Evolutionary conservation across 345 rosid genomes (phyloP).

Genomic region (Gossypium australe): DNA sequence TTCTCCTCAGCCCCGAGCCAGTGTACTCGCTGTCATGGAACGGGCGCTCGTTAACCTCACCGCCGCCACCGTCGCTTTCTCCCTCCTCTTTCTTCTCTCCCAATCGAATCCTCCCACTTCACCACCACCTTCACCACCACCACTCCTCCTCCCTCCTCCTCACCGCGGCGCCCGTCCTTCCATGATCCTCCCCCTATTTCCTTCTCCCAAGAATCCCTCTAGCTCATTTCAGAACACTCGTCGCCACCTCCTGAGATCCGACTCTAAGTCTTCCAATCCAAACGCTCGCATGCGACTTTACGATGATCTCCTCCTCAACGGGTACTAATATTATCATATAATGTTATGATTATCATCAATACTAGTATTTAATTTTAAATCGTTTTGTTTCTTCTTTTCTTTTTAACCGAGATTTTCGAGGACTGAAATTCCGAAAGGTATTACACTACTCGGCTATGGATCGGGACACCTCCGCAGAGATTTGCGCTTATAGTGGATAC

Average conservation of each 20-base stretch:
- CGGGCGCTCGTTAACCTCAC: constrained; percentile 9
- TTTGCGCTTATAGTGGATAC: constrained; percentile 90
- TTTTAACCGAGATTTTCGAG: neutral
- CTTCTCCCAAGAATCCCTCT: constrained; percentile 38
- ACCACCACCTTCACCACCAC: neutral
- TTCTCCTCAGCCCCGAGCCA: neutral
- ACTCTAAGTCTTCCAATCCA: constrained; percentile 26
- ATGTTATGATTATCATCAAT: neutral
- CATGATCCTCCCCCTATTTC: constrained; percentile 71
- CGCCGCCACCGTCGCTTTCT: constrained; percentile 11
- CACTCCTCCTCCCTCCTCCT: constrained; percentile 25
- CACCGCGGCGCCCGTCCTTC: constrained; percentile 33
- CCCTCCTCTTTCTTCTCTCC: constrained; percentile 16
- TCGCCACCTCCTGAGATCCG: constrained; percentile 55
- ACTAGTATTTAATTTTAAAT: neutral
- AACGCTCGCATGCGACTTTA: constrained; percentile 84
- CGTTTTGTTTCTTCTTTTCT: neutral
- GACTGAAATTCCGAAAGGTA: constrained; percentile 41
- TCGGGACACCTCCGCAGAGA: constrained; percentile 93
- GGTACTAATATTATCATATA: constrained; percentile 32
- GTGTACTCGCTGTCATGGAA: constrained; percentile 19
- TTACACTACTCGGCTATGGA: constrained; percentile 85
- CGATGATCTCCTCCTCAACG: constrained; percentile 92
- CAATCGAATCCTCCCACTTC: constrained; percentile 23
- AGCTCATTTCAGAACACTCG: constrained; percentile 26